Evolutionary conservation across 306 rosid species (phyloP).

Genomic region (Sechiopsis laciniata): DNA sequence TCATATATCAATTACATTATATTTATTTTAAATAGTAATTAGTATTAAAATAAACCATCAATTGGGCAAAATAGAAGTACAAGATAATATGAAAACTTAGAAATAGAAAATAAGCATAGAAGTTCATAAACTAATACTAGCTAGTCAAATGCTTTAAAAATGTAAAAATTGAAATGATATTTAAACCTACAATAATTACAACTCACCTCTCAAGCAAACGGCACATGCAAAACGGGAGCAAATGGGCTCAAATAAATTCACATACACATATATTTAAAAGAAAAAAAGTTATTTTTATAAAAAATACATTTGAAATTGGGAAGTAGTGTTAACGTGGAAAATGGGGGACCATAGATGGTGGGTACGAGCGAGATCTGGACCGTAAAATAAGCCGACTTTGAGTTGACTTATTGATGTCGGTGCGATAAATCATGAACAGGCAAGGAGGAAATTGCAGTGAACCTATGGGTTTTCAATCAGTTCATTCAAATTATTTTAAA

Average conservation of each 20-base stretch:
- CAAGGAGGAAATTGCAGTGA: slow-evolving; percentile 14
- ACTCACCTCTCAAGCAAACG: neutral
- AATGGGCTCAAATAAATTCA: neutral
- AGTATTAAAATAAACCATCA: no score
- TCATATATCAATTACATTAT: no score
- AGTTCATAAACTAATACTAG: no score
- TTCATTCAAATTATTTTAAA: neutral
- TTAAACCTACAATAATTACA: neutral
- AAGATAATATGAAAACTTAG: no score
- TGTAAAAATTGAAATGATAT: neutral
- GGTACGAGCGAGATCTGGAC: slow-evolving; percentile 6
- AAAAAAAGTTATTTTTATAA: no score
- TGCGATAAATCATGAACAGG: slow-evolving; percentile 13
- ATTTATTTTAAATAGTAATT: no score
- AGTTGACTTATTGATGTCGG: slow-evolving; percentile 20
- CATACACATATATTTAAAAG: neutral
- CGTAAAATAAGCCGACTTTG: slow-evolving; percentile 1
- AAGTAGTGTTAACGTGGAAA: neutral
- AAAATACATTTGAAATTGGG: no score
- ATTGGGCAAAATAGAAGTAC: no score
- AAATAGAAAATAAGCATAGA: no score
- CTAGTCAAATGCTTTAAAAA: neutral
- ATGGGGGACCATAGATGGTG: neutral
- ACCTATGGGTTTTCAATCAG: slow-evolving; percentile 10
- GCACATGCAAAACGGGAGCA: slow-evolving; percentile 9